A percentile compares a stretch with the other conserved stretches of the same genome.
phyloP scores from a whole-genome alignment of 1,284 basidiomycete genomes.

The Sporisorium sorghi region DNA sequence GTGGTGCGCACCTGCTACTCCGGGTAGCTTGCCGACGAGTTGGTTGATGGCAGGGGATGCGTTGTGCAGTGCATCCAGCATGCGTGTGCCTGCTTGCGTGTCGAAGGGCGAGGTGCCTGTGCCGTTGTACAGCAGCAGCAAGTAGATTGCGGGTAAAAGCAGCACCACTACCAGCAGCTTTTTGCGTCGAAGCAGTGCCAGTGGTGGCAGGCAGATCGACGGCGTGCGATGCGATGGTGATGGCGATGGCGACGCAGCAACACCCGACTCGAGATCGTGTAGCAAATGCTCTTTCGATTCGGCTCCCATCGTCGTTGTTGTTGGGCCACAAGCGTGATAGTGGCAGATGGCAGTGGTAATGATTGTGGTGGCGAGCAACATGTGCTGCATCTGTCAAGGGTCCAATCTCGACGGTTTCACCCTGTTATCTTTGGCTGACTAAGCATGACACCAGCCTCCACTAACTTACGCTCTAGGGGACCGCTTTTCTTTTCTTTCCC shows the following conservation, averaged over 20 bases:
- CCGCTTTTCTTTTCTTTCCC: neutral
- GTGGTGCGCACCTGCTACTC: neutral
- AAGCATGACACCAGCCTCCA: constrained; percentile 18
- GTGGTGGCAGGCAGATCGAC: constrained; percentile 30
- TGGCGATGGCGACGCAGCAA: neutral
- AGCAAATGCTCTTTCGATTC: constrained; percentile 21
- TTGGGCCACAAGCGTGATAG: too few relatives aligned
- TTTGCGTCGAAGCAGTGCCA: constrained; percentile 40
- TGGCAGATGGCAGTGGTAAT: neutral
- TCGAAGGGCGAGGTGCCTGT: constrained; percentile 12
- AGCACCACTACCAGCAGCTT: constrained; percentile 25
- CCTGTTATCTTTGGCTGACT: constrained; percentile 10
- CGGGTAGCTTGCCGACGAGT: constrained; percentile 26
- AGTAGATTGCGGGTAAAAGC: constrained; percentile 21
- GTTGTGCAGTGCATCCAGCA: constrained; percentile 33
- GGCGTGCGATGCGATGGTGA: constrained; percentile 8
- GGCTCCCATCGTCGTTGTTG: constrained; percentile 15
- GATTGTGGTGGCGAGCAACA: neutral
- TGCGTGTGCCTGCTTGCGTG: constrained; percentile 14
- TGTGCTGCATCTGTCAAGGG: neutral
- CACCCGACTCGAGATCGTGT: constrained; percentile 34
- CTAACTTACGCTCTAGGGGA: neutral
- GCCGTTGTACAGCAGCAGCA: constrained; percentile 36
- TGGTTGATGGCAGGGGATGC: constrained; percentile 34
- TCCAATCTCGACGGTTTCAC: neutral